Conservation (phyloP, 2,329 filamentous ascomycete species). For the Colletotrichum melonis region DNA sequence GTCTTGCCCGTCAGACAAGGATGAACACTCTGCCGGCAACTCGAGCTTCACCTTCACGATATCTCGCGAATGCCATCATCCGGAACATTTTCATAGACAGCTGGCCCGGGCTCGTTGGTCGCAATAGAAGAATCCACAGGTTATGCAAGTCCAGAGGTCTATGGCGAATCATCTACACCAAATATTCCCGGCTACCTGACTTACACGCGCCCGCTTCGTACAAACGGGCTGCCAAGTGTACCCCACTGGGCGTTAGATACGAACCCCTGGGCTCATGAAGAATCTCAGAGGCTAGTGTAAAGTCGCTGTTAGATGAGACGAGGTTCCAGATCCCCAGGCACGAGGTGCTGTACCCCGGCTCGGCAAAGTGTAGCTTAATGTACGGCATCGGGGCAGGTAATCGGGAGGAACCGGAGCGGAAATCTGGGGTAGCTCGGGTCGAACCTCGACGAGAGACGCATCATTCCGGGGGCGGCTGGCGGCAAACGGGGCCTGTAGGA, state of each 20-base stretch:
- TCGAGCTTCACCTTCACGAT: background rate
- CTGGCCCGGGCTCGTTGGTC: background rate
- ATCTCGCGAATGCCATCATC: background rate
- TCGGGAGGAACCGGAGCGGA: slow-evolving; percentile 36
- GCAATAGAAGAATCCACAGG: slow-evolving; percentile 7
- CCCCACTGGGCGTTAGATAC: slow-evolving; percentile 15
- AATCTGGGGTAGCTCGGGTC: slow-evolving; percentile 35
- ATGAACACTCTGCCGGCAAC: background rate
- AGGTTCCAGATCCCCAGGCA: slow-evolving; percentile 35
- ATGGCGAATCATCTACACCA: slow-evolving; percentile 11
- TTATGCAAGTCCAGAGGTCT: slow-evolving; percentile 13
- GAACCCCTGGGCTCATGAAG: slow-evolving; percentile 23
- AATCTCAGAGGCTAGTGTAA: slow-evolving; percentile 23
- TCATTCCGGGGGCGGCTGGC: slow-evolving; percentile 32
- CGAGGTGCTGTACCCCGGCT: slow-evolving; percentile 33
- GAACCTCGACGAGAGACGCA: slow-evolving; percentile 33
- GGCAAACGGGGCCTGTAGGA: slow-evolving; percentile 32
- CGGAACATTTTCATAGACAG: background rate
- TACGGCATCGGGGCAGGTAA: slow-evolving; percentile 29
- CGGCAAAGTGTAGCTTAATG: slow-evolving; percentile 33
- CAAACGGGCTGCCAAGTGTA: slow-evolving; percentile 16
- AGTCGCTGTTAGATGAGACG: slow-evolving; percentile 27
- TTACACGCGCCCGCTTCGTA: slow-evolving; percentile 22
- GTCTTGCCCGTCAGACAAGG: background rate
- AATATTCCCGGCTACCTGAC: slow-evolving; percentile 11